Evolutionary conservation across 73 alveolate species (phyloP), one percentile per base, ranked within the genome.

Genomic region (Paramecium caudatum): DNA sequence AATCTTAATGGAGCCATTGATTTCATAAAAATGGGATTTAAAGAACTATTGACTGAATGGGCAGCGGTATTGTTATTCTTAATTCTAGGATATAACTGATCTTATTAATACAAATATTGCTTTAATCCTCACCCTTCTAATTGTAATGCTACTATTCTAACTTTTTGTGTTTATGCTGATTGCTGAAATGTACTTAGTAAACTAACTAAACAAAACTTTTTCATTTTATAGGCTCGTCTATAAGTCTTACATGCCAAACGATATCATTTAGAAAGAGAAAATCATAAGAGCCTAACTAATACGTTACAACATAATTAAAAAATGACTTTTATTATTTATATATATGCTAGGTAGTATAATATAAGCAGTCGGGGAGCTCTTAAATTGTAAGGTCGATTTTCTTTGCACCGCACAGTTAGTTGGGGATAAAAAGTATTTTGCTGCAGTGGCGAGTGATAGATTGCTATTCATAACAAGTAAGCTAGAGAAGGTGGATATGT

Each of bases 171-270:
- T 74, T 16, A 2, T 74, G 27, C 25, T 25, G 5, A 74, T 74
- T 74, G 88, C 88, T 74, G 88, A 74, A 25, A 41, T 74, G 68
- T 74, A 74, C 12, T 74, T 74, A 25, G 88, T 74, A 2, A 74
- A 23, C 30, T 30, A 74, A 45, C 47, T 74, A 9, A 74, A 74
- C 43, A 16, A 43, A 30, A 74, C 88, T 8, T 74, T 74, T 45
- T 74, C 62, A 7, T 74, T 74, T 74, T 74, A 74, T 74, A 9
- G 88, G 43, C 32, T 27, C 19, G 88, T 74, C 9, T 74, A 74
- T 5, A 74, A 74, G 32, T 41, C 62, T 1, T 74, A 74, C 43
- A 74, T 74, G 88, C 88, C 88, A 15, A 74, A 74, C 32, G 88
- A 74, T 45, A 74, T 74, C 5, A 74, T 74, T 12, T 21, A 74